These are phyloP conservation scores for Capniomyces stellatus DNA, from an alignment of 371 early-diverging fungal genomes.

Conservation along the genomic window DNA sequence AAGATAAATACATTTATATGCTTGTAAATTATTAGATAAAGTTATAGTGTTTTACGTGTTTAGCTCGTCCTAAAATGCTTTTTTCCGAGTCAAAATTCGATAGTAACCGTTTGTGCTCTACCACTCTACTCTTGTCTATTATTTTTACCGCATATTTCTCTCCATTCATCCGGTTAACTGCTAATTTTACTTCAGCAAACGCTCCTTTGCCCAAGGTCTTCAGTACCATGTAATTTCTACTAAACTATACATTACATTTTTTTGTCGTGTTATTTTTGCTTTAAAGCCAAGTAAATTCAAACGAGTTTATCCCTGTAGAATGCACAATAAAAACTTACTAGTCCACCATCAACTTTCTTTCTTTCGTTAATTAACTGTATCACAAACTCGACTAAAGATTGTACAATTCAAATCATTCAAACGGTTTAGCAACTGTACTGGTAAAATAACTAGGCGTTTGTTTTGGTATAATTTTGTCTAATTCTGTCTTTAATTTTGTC, in stretches of 20 bases:
- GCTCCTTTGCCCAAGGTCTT: constrained; percentile 36
- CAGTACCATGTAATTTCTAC: constrained; percentile 30
- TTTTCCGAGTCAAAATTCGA: constrained; percentile 47
- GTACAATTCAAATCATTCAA: too few relatives aligned
- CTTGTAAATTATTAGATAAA: too few relatives aligned
- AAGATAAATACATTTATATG: background rate
- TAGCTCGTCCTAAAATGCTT: constrained; percentile 37
- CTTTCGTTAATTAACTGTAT: background rate
- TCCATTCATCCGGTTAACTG: constrained; percentile 26
- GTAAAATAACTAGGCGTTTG: too few relatives aligned
- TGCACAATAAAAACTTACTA: too few relatives aligned
- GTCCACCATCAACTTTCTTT: background rate
- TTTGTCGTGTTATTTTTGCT: too few relatives aligned
- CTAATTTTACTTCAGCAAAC: constrained; percentile 42
- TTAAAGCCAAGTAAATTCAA: too few relatives aligned
- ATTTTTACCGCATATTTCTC: constrained; percentile 42
- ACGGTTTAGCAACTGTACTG: too few relatives aligned
- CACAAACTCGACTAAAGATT: background rate
- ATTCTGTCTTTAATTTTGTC: background rate
- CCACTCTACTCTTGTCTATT: constrained; percentile 28
- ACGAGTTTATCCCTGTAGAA: too few relatives aligned
- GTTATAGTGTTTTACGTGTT: background rate
- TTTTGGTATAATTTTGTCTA: background rate
- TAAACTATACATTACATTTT: constrained; percentile 15
- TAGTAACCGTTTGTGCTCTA: constrained; percentile 25